Conservation (phyloP, 345 rosid genomes). For the Salix koriyanagi region DNA sequence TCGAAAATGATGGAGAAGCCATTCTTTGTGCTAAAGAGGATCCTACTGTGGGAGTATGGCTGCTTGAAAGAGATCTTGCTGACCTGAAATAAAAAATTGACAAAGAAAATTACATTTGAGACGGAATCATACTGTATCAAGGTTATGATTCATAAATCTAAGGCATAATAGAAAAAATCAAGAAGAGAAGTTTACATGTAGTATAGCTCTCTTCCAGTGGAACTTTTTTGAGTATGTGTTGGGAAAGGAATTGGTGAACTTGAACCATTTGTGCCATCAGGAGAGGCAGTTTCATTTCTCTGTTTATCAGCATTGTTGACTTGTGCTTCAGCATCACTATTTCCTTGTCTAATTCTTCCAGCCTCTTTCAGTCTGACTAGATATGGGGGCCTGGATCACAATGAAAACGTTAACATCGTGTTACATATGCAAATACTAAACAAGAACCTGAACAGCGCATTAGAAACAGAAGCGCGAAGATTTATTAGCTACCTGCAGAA, state of each 20-base stretch:
- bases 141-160: background rate
- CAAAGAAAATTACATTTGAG: background rate
- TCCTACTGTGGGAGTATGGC: conserved; percentile 67
- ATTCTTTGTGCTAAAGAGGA: conserved; percentile 49
- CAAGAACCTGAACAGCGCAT: background rate
- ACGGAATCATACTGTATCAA: background rate
- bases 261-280: conserved; percentile 19
- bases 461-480: background rate
- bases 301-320: conserved; percentile 24
- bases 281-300: conserved; percentile 29
- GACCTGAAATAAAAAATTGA: conserved; percentile 44
- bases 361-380: conserved; percentile 34
- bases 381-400: conserved; percentile 22
- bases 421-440: background rate
- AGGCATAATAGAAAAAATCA: background rate
- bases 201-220: conserved; percentile 54
- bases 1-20: conserved; percentile 35
- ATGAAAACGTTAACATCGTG: background rate
- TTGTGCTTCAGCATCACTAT: conserved; percentile 17
- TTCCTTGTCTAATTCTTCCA: conserved; percentile 25
- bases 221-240: conserved; percentile 33
- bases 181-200: conserved; percentile 42
- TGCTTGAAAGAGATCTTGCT: conserved; percentile 74
- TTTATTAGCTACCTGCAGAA: background rate
- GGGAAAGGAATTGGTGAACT: conserved; percentile 67